These are phyloP conservation scores for Nicotiana sylvestris DNA, from an alignment of 257 asterid genomes.

Conservation along the genomic window DNA sequence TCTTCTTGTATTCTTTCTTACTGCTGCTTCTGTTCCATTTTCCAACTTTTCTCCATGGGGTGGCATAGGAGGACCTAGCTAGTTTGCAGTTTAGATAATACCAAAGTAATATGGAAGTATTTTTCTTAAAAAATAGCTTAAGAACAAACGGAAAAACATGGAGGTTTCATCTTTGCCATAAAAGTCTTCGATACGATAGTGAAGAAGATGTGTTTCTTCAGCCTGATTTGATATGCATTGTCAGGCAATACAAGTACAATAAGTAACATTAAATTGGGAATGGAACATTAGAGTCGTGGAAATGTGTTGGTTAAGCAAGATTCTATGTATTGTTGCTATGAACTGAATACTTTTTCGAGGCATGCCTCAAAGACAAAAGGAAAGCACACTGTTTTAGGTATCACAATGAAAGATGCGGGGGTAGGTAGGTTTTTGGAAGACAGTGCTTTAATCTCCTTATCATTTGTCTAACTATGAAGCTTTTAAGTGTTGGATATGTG, in stretches of 20 bases:
- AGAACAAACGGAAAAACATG: not conserved
- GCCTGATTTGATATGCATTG: not conserved
- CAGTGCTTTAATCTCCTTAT: not conserved
- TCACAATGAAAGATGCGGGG: slow-evolving; percentile 2
- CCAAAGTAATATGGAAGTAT: not conserved
- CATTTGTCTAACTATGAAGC: not conserved
- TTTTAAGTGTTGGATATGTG: not conserved
- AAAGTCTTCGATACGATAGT: not conserved
- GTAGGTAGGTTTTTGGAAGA: not conserved
- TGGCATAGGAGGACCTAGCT: not conserved
- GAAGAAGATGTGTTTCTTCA: not conserved
- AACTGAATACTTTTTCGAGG: not conserved
- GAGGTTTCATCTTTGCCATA: not conserved
- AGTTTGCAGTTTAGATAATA: not conserved
- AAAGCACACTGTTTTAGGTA: not conserved
- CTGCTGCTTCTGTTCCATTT: not conserved
- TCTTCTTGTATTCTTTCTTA: not conserved
- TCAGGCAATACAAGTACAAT: not conserved
- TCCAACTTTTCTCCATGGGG: not conserved
- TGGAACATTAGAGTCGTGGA: not conserved
- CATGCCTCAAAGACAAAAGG: not conserved
- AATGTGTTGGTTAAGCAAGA: not conserved
- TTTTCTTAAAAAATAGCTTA: not conserved
- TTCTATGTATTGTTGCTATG: not conserved
- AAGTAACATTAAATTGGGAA: not conserved